Percentiles rank a stretch among this genome's conserved stretches.
Conservation (phyloP, 352 stramenopile genomes). For the Phytophthora vignae region DNA sequence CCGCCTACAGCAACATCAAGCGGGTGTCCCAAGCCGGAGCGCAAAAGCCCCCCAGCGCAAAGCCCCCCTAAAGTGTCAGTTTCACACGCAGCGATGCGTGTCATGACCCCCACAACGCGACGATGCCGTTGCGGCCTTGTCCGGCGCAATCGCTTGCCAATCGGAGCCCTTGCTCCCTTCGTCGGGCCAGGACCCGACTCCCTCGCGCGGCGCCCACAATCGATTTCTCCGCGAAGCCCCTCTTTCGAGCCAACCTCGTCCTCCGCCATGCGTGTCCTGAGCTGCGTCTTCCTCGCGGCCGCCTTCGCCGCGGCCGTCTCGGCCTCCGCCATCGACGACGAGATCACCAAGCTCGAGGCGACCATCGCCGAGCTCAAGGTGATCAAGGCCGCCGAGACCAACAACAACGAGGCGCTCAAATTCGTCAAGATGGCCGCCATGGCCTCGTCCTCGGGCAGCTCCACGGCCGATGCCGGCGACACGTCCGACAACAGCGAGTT, state of each 20-base stretch:
- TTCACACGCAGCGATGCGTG: constrained; percentile 4
- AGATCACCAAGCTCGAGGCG: constrained; percentile 34
- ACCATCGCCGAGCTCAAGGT: constrained; percentile 34
- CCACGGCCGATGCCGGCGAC: constrained; percentile 19
- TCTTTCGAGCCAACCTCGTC: not conserved
- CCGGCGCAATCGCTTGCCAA: constrained; percentile 12
- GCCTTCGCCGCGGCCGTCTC: constrained; percentile 25
- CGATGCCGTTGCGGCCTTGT: constrained; percentile 3
- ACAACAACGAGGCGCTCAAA: constrained; percentile 30
- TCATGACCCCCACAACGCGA: constrained; percentile 28
- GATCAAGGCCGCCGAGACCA: constrained; percentile 26
- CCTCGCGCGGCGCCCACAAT: constrained; percentile 14
- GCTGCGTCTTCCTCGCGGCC: constrained; percentile 26
- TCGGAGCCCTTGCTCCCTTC: constrained; percentile 1
- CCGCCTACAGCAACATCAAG: too few species aligned
- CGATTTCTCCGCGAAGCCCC: constrained; percentile 13
- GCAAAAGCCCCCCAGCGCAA: too few species aligned
- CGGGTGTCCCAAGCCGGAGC: too few species aligned
- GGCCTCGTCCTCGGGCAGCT: constrained; percentile 26
- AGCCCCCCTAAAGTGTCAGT: too few species aligned
- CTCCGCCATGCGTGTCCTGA: constrained; percentile 33
- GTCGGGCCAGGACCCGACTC: not conserved
- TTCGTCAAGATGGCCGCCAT: constrained; percentile 30
- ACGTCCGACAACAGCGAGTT: constrained; percentile 41
- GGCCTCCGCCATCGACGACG: constrained; percentile 28